A percentile compares a stretch with the other conserved stretches of the same genome.
phyloP scores from a whole-genome alignment of 1,284 basidiomycete genomes.

The Laetiporus sulphureus region DNA sequence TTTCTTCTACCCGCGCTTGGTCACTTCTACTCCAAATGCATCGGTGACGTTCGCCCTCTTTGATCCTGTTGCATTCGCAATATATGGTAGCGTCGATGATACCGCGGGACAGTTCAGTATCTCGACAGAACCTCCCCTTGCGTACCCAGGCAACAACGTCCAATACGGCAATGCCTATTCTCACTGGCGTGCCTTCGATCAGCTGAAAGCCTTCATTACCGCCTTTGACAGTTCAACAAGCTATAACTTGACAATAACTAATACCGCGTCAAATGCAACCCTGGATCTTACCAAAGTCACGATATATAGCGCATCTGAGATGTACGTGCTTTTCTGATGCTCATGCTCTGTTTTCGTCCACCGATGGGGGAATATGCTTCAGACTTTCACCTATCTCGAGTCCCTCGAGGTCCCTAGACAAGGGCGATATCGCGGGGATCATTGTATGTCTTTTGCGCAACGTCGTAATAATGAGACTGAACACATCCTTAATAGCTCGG shows the following conservation, averaged over 20 bases:
- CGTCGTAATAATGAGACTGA: no score
- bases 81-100: neutral
- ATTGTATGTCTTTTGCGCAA: no score
- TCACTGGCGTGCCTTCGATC: neutral
- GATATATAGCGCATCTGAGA: neutral
- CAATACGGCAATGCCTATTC: neutral
- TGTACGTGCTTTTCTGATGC: no score
- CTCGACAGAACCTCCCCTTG: neutral
- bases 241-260: neutral
- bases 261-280: neutral
- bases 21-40: neutral
- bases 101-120: neutral
- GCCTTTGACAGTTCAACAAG: neutral
- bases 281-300: neutral
- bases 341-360: no score
- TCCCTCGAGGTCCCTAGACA: no score
- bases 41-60: neutral
- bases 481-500: no score
- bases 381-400: no score
- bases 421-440: no score
- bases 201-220: neutral
- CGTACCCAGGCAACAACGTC: neutral
- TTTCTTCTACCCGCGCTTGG: neutral
- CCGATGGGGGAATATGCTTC: no score
- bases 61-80: neutral